Evolutionary conservation across 257 asterid species (phyloP), one percentile per base, ranked within the genome.

Genomic region (Linaria vulgaris): DNA sequence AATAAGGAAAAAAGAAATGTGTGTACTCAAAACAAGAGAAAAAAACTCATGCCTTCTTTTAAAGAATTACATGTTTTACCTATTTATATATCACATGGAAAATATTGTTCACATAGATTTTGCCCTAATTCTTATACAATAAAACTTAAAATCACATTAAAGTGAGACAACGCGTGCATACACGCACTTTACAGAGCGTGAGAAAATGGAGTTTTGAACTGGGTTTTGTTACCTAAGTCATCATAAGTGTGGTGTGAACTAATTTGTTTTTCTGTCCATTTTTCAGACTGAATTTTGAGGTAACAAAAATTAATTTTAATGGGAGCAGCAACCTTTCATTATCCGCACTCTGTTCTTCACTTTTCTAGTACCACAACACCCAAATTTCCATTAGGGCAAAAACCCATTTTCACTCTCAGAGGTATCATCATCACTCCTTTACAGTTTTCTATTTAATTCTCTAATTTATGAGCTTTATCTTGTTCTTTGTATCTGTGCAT

Each of bases 321-420:
- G 87, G 82, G 72, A 45, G 74, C 58, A 49, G 44, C n/a, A n/a
- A n/a, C 45, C 9, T 49, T 68, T 68, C 74, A 72, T 63, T 57
- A 59, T 34, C 74, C 72, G 27, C 70, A 74, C 63, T 71, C 73
- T 30, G 16, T 69, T 56, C 72, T 76, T 56, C 74, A 58, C n/a
- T 72, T 68, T 13, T 64, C 68, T 1, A 48, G 63, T 56, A 59
- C 82, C 51, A 55, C 76, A 3, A 64, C 61, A 19, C 50, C 30
- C 63, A 54, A 48, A 52, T 63, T 74, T 66, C 72, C 34, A 53
- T 56, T 76, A 45, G 46, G 72, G 13, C 56, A 37, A 41, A 67
- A 75, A 12, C 12, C 12, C 23, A 9, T 21, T 31, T 44, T 68
- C 6, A 43, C 81, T 44, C 49, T 27, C 17, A 69, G 61, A 77